These are phyloP conservation scores for Zalaria sp. DNA, from an alignment of 2,329 filamentous ascomycete genomes.

Conservation along the genomic window DNA sequence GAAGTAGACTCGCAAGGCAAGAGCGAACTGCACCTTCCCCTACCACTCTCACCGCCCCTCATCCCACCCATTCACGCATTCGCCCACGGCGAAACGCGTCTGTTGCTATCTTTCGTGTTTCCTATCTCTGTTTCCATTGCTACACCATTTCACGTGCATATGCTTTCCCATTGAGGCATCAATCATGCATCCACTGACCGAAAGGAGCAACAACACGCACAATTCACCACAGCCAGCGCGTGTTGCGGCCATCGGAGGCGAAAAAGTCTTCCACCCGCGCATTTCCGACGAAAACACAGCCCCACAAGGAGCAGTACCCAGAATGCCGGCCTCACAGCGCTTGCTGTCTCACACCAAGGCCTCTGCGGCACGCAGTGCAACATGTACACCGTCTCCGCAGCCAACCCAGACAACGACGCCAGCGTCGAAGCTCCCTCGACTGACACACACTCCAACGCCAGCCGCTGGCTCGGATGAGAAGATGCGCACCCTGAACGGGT, in stretches of 20 bases:
- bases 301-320: constrained; percentile 2
- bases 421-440: constrained; percentile 18
- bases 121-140: too few relatives aligned
- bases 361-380: constrained; percentile 11
- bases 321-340: constrained; percentile 4
- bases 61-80: too few relatives aligned
- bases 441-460: constrained; percentile 6
- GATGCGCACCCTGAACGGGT: neutral
- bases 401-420: constrained; percentile 3
- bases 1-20: too few relatives aligned
- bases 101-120: too few relatives aligned
- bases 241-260: too few relatives aligned
- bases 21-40: too few relatives aligned
- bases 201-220: constrained; percentile 11
- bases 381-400: constrained; percentile 3
- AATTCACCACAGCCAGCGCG: neutral
- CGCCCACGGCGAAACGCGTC: too few relatives aligned
- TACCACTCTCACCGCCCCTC: too few relatives aligned
- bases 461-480: neutral
- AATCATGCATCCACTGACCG: constrained; percentile 8
- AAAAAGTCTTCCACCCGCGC: constrained; percentile 4
- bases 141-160: too few relatives aligned
- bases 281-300: constrained; percentile 8
- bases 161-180: too few relatives aligned
- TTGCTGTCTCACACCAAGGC: constrained; percentile 13